Conservation (phyloP, 768 basidiomycete species). For the Pisolithus microcarpus region DNA sequence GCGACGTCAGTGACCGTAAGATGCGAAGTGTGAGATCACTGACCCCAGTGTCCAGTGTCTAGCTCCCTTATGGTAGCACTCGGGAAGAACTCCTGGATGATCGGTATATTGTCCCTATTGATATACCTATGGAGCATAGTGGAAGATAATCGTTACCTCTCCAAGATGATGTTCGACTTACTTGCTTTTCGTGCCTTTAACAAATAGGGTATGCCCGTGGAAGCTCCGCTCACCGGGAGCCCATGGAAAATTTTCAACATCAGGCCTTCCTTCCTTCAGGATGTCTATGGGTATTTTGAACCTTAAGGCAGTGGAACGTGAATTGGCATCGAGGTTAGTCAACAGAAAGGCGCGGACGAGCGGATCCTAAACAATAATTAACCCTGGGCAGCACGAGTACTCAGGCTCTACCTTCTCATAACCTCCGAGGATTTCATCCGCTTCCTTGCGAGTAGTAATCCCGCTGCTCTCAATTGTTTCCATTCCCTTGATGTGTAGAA, state of each 20-base stretch:
- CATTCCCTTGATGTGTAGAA: conserved; percentile 66
- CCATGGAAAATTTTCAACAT: conserved; percentile 79
- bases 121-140: conserved; percentile 48
- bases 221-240: conserved; percentile 44
- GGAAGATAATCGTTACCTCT: conserved; percentile 2
- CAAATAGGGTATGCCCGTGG: conserved; percentile 58
- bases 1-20: conserved; percentile 6
- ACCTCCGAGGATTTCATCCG: conserved; percentile 53
- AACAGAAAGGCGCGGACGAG: conserved; percentile 75
- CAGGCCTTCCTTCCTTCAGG: conserved; percentile 49
- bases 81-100: conserved; percentile 68
- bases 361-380: conserved; percentile 49
- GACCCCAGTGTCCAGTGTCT: conserved; percentile 86
- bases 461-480: conserved; percentile 53
- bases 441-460: conserved; percentile 60
- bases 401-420: conserved; percentile 51
- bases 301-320: conserved; percentile 33
- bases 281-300: conserved; percentile 74
- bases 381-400: neutral
- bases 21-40: conserved; percentile 14
- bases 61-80: conserved; percentile 52
- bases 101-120: conserved; percentile 59
- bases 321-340: conserved; percentile 56
- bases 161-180: conserved; percentile 27
- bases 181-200: conserved; percentile 77